Evolutionary conservation across 768 basidiomycete species (phyloP), one percentile per base, ranked within the genome.

Genomic region (Mycena olivaceomarginata): DNA sequence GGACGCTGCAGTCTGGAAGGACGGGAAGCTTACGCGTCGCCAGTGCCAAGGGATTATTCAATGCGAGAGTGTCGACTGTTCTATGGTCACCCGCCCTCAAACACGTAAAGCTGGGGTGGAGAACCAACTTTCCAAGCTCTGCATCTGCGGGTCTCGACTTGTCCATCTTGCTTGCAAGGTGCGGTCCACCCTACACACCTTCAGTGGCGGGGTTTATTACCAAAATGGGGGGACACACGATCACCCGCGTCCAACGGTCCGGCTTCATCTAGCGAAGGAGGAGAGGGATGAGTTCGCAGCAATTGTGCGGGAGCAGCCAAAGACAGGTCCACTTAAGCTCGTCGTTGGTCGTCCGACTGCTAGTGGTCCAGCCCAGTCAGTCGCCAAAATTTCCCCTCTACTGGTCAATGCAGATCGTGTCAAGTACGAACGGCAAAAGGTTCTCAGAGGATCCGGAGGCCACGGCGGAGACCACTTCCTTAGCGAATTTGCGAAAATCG

Each of bases 311-410:
- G 16, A 72, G 7, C n/a, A 82, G 57, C 81, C 81, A 4, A 73
- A 73, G 1, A 40, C 67, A 2, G 80, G 80, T 12, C 81, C 81
- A 1, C 72, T 80, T 4, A 62, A 59, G 31, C 68, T 82, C 15
- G 7, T 82, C n/a, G 77, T 80, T 64, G 81, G 81, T 9, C 80
- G 74, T 25, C 80, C 81, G n/a, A 64, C 63, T 15, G 40, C 77
- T 5, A 25, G 25, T 25, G 25, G 25, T 25, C 25, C 25, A 25
- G 25, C 25, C 25, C 25, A 79, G 25, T 80, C 76, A 8, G 78
- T 75, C 1, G 70, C 80, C 4, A 72, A 79, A 7, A 79, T 81
- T 22, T 78, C 77, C 5, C 75, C 75, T 10, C 37, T 77, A 2
- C 60, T 75, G 5, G 2, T 77, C 15, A 82, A 80, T 53, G 72